Evolutionary conservation across 148 eudicot species (phyloP), one percentile per base, ranked within the genome.

Genomic region (Camellia japonica): DNA sequence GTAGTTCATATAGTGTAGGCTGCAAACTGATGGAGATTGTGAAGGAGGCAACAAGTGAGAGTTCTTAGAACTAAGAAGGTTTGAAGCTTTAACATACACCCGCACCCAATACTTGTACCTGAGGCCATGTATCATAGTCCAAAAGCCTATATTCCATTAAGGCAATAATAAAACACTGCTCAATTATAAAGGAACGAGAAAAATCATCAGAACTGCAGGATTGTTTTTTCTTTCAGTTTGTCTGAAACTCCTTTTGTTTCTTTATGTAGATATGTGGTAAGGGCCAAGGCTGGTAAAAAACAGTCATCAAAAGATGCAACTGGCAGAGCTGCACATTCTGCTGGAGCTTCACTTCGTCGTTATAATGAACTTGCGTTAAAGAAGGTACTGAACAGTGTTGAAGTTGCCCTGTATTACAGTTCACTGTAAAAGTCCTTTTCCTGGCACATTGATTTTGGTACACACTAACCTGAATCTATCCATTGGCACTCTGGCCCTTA

Each of bases 341-440:
- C 97, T 52, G 98, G 98, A 75, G 97, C 98, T 61, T 88, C 97
- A 79, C 87, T 95, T 69, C 97, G 98, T 56, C 94, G 97, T 23
- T 88, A 95, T 82, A 95, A 95, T 81, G 98, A 95, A 83, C 88
- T 92, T 81, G 96, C 93, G 71, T 84, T 95, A 55, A 95, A 95
- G 87, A 95, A 93, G 98, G 97, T 94, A 88, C 62, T 68, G 80
- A 63, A 75, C 30, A 38, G 15, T 4, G 64, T 41, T 12, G 14
- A 73, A 30, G 20, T 38, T 73, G 13, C 47, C 38, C 23, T 7
- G 11, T 54, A 73, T 23, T 58, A 42, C 20, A 54, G 41, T 23
- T 38, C 16, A 41, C 38, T 18, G 16, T 43, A 43, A n/a, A 18
- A 42, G 15, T 74, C 7, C 51, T 58, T 56, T 42, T 19, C 2